phyloP scores from a whole-genome alignment of 2,329 filamentous ascomycete genomes.

The Sporothrix pallida region DNA sequence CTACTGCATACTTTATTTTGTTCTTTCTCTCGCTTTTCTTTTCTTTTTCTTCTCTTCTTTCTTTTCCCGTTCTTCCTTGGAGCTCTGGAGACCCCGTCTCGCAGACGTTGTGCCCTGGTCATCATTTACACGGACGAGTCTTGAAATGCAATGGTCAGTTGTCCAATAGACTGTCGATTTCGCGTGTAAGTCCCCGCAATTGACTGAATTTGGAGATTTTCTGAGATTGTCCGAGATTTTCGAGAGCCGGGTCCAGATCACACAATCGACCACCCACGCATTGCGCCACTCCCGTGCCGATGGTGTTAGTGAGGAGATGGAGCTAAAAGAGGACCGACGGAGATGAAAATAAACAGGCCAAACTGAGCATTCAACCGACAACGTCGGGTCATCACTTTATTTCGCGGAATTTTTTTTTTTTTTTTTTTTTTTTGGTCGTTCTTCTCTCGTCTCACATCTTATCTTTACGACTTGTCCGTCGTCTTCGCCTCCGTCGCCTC shows the following conservation, averaged over 20 bases:
- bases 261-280: slow-evolving; percentile 27
- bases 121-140: too few species aligned
- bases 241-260: slow-evolving; percentile 20
- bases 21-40: too few species aligned
- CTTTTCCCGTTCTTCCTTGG: too few species aligned
- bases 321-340: background rate
- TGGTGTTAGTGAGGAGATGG: slow-evolving; percentile 23
- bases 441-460: background rate
- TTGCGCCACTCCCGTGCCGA: slow-evolving; percentile 27
- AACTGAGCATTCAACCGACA: too few species aligned
- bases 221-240: background rate
- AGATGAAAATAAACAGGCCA: background rate
- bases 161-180: background rate
- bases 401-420: background rate
- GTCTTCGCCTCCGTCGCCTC: background rate
- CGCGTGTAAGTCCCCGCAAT: background rate
- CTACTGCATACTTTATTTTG: too few species aligned
- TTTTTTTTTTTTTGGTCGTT: background rate
- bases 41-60: too few species aligned
- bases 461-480: background rate
- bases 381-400: background rate
- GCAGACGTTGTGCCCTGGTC: too few species aligned
- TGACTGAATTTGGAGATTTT: slow-evolving; percentile 3
- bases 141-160: background rate
- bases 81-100: too few species aligned